Evolutionary conservation across 805 yeast genomes (phyloP), one percentile per base, ranked within the genome.

Genomic region (Cephaloascus albidus): DNA sequence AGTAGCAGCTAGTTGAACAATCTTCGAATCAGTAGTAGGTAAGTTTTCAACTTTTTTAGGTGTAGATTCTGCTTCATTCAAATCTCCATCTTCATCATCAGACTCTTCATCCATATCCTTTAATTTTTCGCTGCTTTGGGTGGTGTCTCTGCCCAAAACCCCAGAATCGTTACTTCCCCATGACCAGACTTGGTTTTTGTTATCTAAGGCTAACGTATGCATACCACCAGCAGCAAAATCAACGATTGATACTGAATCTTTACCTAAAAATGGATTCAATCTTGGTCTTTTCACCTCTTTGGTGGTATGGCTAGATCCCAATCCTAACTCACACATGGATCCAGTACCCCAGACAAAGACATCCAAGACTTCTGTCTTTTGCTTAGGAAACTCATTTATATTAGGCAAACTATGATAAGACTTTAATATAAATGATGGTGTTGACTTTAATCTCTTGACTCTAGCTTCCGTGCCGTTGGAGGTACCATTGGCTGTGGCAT

Each of bases 81-180:
- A 69, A 53, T 87, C 95, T 23, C 94, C 95, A 51, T 83, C 90
- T 39, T 78, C 77, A 37, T 54, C 66, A 44, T 77, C 83, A 41
- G 72, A 78, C 33, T 74, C 78, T 45, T 76, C 85, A 36, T 74
- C 81, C 66, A 78, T 75, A 49, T 83, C 85, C 52, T 76, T 81
- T 42, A 85, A 63, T 19, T 71, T 68, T 45, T 82, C 95, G 17
- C 65, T 75, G 10, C 62, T 72, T 18, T 67, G 54, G 0, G 85
- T 72, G 1, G 93, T 82, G 50, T 83, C 85, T 57, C 99, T 78
- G 16, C 97, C 98, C 35, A 93, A 67, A 3, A 85, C 97, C 30
- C 83, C 87, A 44, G 88, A 80, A 53, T 93, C 99, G 50, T 93
- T 93, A 36, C 85, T 84, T 42, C 99, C 99, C 99, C 99, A 93